Base-by-base conservation (phyloP, 331 rosid species). In the Malus hybrid region DNA sequence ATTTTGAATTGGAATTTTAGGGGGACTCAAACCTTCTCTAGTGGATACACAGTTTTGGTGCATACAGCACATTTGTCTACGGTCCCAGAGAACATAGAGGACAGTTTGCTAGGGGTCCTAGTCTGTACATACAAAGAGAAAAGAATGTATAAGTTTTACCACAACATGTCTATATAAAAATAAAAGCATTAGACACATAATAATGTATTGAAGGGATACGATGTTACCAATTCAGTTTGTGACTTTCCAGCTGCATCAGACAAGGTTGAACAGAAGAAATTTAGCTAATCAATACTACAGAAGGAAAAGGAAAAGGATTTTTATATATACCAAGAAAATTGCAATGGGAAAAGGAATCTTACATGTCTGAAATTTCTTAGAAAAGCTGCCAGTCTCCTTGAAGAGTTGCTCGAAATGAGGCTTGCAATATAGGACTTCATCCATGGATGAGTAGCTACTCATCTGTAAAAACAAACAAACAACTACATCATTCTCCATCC, bases 31-130 rank as follows among this genome's bases (percentile, higher is more conserved):
- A 90, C 98, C 97, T 89, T 93, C 72, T 93, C 98, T 18, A 91
- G 78, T 34, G 97, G 98, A 75, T 93, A 91, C 7, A 89, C 98
- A 0, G 96, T 93, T 81, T 93, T 93, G 81, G 80, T 85, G 84
- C 97, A 93, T 32, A 82, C 76, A 29, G 88, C 74, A 75, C 98
- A 93, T 83, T 93, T 93, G 8, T 93, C 98, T 80, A 84, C 90
- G 13, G 98, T 93, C 59, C 98, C 98, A 36, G 93, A 87, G 78
- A 93, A 93, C 87, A 89, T 70, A 44, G 89, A 76, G 12, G 93
- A 86, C 36, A 86, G 64, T 46, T 85, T 93, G 88, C 92, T 91
- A 7, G 97, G 92, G 14, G 88, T 19, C 69, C 62, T 89, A 12
- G 70, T 7, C 96, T 90, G 85, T 59, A 39, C 70, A 52, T 39